phyloP scores from a whole-genome alignment of 2,329 filamentous ascomycete genomes.

The Colletotrichum zoysiae region DNA sequence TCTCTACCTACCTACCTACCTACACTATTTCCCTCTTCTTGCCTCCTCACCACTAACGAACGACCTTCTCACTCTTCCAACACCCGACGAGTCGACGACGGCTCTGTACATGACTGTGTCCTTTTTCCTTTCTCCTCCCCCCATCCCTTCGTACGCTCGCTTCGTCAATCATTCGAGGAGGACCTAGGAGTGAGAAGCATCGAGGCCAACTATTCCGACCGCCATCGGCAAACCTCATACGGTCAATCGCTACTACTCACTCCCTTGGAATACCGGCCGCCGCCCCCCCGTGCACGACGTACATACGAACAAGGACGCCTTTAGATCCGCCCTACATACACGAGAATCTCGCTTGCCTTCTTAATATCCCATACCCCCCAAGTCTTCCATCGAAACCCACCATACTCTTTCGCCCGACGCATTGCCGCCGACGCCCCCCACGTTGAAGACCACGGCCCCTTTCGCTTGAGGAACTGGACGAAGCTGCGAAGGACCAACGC shows the following conservation, averaged over 20 bases:
- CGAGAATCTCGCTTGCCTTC: conserved; percentile 32
- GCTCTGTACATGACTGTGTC: conserved; percentile 2
- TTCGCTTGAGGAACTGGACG: not conserved
- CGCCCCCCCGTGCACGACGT: not conserved
- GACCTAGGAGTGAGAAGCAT: conserved; percentile 7
- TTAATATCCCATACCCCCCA: conserved; percentile 4
- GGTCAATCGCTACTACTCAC: not conserved
- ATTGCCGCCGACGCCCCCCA: conserved; percentile 5
- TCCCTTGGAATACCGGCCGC: not conserved
- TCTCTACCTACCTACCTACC: not conserved
- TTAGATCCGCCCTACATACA: conserved; percentile 12
- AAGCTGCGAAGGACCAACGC: not conserved
- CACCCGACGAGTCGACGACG: conserved; percentile 14
- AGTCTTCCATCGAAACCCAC: conserved; percentile 17
- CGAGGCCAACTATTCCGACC: conserved; percentile 1
- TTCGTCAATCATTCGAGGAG: conserved; percentile 26
- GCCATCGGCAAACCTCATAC: conserved; percentile 11
- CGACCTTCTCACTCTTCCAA: conserved; percentile 6
- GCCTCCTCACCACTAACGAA: conserved; percentile 3
- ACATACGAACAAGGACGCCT: conserved; percentile 16
- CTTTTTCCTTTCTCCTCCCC: not conserved
- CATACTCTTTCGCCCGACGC: conserved; percentile 9
- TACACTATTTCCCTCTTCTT: not conserved
- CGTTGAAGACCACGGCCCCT: not conserved
- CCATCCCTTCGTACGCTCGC: conserved; percentile 28